Evolutionary conservation across 2,329 filamentous ascomycete species (phyloP).

Genomic region (Alternaria ethzedia): DNA sequence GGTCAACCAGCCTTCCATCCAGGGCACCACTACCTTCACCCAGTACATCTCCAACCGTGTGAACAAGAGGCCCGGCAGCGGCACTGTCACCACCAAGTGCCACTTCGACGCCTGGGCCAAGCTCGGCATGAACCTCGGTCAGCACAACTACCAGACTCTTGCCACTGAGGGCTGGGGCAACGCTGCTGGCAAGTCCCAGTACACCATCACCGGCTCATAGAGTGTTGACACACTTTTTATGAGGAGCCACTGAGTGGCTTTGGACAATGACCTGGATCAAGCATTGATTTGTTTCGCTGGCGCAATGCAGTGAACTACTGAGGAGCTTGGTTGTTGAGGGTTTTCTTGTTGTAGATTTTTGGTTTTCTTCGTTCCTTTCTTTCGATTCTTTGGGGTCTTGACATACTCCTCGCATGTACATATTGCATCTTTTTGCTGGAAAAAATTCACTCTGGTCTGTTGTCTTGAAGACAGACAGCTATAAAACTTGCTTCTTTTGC

Average conservation of each 20-base stretch:
- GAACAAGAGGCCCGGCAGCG: slow-evolving; percentile 34
- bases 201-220: slow-evolving; percentile 30
- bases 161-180: slow-evolving; percentile 39
- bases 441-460: background rate
- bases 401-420: slow-evolving; percentile 3
- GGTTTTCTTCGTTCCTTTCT: background rate
- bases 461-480: background rate
- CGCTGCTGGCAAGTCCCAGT: slow-evolving; percentile 36
- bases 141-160: slow-evolving; percentile 39
- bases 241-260: background rate
- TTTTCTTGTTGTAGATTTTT: slow-evolving; percentile 1
- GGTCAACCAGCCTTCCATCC: slow-evolving; percentile 55
- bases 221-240: background rate
- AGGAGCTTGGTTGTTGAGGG: background rate
- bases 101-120: slow-evolving; percentile 40
- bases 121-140: slow-evolving; percentile 34
- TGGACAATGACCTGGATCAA: background rate
- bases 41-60: slow-evolving; percentile 55
- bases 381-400: background rate
- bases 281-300: background rate
- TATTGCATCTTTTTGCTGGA: background rate
- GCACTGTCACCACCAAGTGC: slow-evolving; percentile 39
- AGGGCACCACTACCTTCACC: slow-evolving; percentile 57
- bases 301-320: background rate
- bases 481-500: background rate